Conservation (phyloP, 2,329 filamentous ascomycete genomes). For the Trichoderma oligosporum region DNA sequence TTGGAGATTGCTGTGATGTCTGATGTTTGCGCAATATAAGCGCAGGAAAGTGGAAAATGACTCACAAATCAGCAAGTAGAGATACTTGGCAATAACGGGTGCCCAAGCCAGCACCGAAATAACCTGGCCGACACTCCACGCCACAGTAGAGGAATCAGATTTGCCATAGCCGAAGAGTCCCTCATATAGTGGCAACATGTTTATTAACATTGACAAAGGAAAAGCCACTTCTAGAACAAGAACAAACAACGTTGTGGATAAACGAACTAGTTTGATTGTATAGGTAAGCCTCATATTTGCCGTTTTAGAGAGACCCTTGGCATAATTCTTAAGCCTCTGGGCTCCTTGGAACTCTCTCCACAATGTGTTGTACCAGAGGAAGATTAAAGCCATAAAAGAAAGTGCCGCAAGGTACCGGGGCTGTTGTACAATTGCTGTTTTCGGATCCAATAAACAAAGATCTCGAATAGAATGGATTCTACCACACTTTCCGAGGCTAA, state of each 20-base stretch:
- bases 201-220: not conserved
- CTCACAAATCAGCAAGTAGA: constrained; percentile 16
- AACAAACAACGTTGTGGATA: not conserved
- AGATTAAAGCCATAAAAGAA: not conserved
- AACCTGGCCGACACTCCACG: constrained; percentile 12
- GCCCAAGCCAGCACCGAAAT: constrained; percentile 11
- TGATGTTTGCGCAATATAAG: too few species aligned
- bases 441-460: too few species aligned
- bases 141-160: too few species aligned
- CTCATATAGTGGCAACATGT: not conserved
- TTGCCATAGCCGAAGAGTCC: not conserved
- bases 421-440: too few species aligned
- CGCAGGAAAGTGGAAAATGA: too few species aligned
- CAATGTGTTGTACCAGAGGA: not conserved
- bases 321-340: not conserved
- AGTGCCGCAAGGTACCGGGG: not conserved
- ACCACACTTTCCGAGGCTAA: not conserved
- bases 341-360: not conserved
- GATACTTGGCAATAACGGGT: constrained; percentile 4
- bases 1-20: too few species aligned
- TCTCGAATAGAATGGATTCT: not conserved
- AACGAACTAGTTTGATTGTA: not conserved
- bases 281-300: not conserved
- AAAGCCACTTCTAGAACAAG: not conserved
- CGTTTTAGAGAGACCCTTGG: not conserved